Conservation (phyloP, 495 filamentous ascomycete species). For the Aspergillus hancockii region DNA sequence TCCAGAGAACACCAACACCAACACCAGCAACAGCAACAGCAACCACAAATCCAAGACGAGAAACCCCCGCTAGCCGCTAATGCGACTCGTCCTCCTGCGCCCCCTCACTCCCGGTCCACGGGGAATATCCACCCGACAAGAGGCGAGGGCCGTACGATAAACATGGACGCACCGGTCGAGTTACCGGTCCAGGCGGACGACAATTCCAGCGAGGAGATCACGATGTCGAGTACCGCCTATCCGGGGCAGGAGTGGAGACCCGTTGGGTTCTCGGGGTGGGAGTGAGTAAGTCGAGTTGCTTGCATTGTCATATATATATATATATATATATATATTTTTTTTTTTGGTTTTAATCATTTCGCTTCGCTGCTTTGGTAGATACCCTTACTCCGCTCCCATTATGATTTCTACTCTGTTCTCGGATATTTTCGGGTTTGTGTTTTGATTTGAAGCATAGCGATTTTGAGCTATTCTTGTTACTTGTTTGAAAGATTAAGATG, state of each 20-base stretch:
- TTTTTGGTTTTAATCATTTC: background rate
- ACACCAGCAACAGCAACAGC: background rate
- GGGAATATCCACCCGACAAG: conserved; percentile 28
- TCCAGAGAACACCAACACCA: conserved; percentile 5
- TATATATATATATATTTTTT: conserved; percentile 21
- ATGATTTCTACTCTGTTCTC: background rate
- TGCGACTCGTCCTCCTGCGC: background rate
- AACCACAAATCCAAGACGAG: conserved; percentile 7
- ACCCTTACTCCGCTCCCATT: conserved; percentile 17
- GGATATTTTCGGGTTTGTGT: background rate
- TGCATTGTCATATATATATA: background rate
- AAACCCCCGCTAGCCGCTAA: background rate
- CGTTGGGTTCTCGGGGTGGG: conserved; percentile 30
- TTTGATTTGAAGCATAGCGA: background rate
- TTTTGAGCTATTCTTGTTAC: background rate
- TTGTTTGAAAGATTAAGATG: too few species aligned
- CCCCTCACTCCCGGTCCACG: background rate
- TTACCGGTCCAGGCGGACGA: conserved; percentile 42
- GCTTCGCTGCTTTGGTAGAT: background rate
- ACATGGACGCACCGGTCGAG: conserved; percentile 33
- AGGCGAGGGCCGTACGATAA: conserved; percentile 23
- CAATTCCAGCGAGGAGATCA: conserved; percentile 54
- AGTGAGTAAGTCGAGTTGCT: too few species aligned
- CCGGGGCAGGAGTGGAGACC: conserved; percentile 85
- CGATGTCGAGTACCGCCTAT: conserved; percentile 78